Base-by-base conservation (phyloP, 257 asterid genomes). In the Plantago ovata region DNA sequence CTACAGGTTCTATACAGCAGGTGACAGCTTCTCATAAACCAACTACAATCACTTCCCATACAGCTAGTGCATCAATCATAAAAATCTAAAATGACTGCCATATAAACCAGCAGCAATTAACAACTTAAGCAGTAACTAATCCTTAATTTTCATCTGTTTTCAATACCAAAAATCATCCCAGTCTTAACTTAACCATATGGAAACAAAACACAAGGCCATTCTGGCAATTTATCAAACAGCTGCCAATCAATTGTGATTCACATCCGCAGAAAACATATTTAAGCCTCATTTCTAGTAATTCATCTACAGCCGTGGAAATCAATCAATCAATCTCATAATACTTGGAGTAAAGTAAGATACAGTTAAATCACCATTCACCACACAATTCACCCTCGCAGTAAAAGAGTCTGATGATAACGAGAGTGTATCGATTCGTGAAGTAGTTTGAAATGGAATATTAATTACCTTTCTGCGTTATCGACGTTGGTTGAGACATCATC, bases 401-500 rank as follows among this genome's bases (percentile, higher is more conserved):
- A 32, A 53, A 7, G 15, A 7, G 15, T 8, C 13, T 21, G 4
- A 24, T 10, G 7, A 8, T 14, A 21, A 9, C 4, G 11, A 3
- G 10, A 20, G 22, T 19, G 32, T 2, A 7, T 49, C 13, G 20
- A 21, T 6, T 10, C 32, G 11, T 12, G 7, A 13, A 24, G 18
- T 4, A n/a, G 4, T 40, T n/a, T 28, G 21, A 48, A 33, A 7
- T 33, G 3, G 39, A 53, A 28, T 6, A 24, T 3, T 14, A 58
- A 50, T 20, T n/a, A 90, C 98, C 92, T 83, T 69, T 87, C 96
- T 44, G 96, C 96, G 3, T 72, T 62, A 36, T 75, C 81, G 60
- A 91, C 87, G 77, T 87, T 91, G 72, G 87, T 79, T 58, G 92
- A 58, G 58, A 84, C 70, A 60, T 91, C 96, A 67, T 91, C 96